Evolutionary conservation across 1,284 basidiomycete species (phyloP), one percentile per base, ranked within the genome.

Genomic region (Apiotrichum akiyoshidainum): DNA sequence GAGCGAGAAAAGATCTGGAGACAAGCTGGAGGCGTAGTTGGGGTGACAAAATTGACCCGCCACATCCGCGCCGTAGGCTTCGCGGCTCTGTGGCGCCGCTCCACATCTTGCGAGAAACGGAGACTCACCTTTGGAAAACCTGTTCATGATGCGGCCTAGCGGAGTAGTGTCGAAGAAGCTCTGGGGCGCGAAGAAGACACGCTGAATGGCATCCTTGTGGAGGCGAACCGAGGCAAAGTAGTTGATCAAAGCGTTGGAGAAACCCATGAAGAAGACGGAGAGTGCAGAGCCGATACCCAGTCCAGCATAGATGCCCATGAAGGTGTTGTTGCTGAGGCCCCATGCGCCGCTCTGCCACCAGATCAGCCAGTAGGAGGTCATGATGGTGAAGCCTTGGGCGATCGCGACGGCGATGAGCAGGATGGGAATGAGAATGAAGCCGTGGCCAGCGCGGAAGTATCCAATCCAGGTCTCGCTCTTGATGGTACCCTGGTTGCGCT

Each of bases 131-230:
- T 34, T 37, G 14, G 37, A 37, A 3, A 16, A 37, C 5, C 14
- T 2, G 14, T 16, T 37, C 37, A 37, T 37, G 37, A 37, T 37
- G 37, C 37, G 87, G 14, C 93, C 92, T 14, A 93, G 81, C 9
- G 92, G 92, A 0, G 90, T 92, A 0, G 90, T 92, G 71, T 94
- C 92, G 69, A 92, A 93, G 81, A 92, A 92, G 6, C 84, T 84
- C 86, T 91, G 91, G 0, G 90, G 90, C 0, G 88, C 87, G 65
- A 85, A 82, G 69, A 82, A 83, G 44, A 90, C 82, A 34, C 85
- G 82, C 7, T 79, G 74, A 57, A 89, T 85, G 1, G 87, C 85
- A 46, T 73, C 76, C 17, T 73, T 67, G 66, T 86, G 85, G 34
- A 87, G 72, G 7, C 69, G 66, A 52, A 79, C 79, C 26, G 83